phyloP scores from a whole-genome alignment of 768 basidiomycete species.

The Russula emetica region DNA sequence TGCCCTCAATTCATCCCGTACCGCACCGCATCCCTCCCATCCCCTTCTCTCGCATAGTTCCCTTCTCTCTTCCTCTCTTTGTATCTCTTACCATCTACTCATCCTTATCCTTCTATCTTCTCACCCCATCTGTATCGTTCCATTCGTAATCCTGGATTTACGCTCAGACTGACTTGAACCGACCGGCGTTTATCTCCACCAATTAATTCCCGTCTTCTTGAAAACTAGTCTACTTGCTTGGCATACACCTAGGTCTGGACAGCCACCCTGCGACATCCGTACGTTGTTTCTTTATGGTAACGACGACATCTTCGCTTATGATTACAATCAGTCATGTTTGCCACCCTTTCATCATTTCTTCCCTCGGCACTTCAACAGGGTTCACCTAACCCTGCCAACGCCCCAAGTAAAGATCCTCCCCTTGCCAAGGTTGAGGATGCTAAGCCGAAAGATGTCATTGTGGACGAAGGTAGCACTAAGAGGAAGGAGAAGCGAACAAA shows the following conservation, averaged over 20 bases:
- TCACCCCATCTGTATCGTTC: background rate
- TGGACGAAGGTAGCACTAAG: constrained; percentile 36
- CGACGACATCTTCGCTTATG: constrained; percentile 2
- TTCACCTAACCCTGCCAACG: constrained; percentile 20
- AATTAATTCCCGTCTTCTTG: constrained; percentile 9
- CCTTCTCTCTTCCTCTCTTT: background rate
- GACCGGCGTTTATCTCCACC: background rate
- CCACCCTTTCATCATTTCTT: constrained; percentile 23
- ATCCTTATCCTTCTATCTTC: background rate
- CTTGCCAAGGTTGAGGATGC: background rate
- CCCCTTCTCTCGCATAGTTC: background rate
- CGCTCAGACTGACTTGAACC: background rate
- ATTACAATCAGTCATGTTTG: constrained; percentile 20
- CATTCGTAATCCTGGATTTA: background rate
- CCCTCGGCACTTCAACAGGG: constrained; percentile 21
- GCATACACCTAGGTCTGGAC: background rate
- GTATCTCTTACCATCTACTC: constrained; percentile 5
- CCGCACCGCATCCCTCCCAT: background rate
- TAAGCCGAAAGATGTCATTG: constrained; percentile 10
- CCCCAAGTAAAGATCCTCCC: background rate
- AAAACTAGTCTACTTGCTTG: constrained; percentile 12
- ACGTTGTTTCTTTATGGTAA: background rate
- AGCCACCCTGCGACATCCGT: constrained; percentile 1
- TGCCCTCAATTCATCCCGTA: background rate
- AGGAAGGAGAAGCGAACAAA: constrained; percentile 47